phyloP scores from a whole-genome alignment of 148 eudicot genomes.

The Fagopyrum tataricum region DNA sequence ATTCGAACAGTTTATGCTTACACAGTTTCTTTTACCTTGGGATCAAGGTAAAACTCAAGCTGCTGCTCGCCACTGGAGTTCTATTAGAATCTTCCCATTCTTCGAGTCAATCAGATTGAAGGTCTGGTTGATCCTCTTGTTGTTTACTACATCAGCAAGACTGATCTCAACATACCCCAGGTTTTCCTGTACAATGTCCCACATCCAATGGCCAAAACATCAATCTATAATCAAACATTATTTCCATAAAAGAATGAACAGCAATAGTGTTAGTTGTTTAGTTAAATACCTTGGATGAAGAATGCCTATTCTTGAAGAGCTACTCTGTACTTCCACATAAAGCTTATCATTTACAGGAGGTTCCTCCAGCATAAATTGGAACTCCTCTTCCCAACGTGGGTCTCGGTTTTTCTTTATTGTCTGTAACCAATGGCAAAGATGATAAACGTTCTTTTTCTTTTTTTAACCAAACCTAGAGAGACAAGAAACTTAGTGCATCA shows the following conservation, averaged over 20 bases:
- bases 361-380: conserved; percentile 53
- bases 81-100: conserved; percentile 32
- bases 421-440: conserved; percentile 18
- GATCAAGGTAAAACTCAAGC: conserved; percentile 12
- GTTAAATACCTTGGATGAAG: conserved; percentile 53
- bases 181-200: conserved; percentile 12
- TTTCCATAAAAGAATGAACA: background rate
- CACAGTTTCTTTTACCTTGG: background rate
- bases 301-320: conserved; percentile 48
- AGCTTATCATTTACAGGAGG: conserved; percentile 61
- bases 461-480: background rate
- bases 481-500: too few relatives aligned
- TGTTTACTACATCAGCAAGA: conserved; percentile 30
- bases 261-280: background rate
- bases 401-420: conserved; percentile 68
- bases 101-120: conserved; percentile 34
- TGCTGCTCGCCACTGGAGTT: conserved; percentile 35
- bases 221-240: background rate
- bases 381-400: conserved; percentile 74
- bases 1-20: background rate
- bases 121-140: conserved; percentile 38
- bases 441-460: too few relatives aligned
- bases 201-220: background rate
- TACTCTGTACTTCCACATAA: conserved; percentile 61
- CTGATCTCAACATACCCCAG: conserved; percentile 29